Conservation (phyloP, 495 filamentous ascomycete genomes). For the Hyaloscypha variabilis region DNA sequence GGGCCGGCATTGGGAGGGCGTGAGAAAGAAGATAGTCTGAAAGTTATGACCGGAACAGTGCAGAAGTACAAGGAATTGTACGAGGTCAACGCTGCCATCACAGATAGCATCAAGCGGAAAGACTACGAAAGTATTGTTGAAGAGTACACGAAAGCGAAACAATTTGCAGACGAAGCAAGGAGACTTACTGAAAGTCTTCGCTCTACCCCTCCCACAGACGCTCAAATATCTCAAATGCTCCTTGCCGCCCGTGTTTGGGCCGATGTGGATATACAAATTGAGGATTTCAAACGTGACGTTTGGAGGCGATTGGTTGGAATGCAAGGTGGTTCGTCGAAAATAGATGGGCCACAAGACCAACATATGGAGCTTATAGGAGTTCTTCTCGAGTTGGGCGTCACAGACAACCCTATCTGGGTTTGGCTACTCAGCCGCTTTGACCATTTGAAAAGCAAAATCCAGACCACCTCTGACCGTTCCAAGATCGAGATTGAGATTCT, state of each 20-base stretch:
- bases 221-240: slow-evolving; percentile 80
- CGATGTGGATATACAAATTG: slow-evolving; percentile 83
- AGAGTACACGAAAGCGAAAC: slow-evolving; percentile 78
- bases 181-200: slow-evolving; percentile 54
- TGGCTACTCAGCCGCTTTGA: slow-evolving; percentile 91
- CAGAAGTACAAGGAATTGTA: slow-evolving; percentile 80
- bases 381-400: slow-evolving; percentile 86
- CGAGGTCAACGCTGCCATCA: slow-evolving; percentile 74
- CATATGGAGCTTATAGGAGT: slow-evolving; percentile 89
- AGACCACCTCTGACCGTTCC: slow-evolving; percentile 74
- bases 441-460: slow-evolving; percentile 82
- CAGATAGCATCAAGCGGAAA: slow-evolving; percentile 83
- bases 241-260: slow-evolving; percentile 93
- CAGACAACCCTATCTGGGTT: slow-evolving; percentile 93
- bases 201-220: slow-evolving; percentile 61
- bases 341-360: slow-evolving; percentile 62
- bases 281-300: slow-evolving; percentile 82
- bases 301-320: slow-evolving; percentile 76
- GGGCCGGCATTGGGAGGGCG: slow-evolving; percentile 89
- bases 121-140: slow-evolving; percentile 88
- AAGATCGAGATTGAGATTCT: slow-evolving; percentile 91
- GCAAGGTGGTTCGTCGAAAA: slow-evolving; percentile 44
- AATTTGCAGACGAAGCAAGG: slow-evolving; percentile 73
- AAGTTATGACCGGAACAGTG: slow-evolving; percentile 69
- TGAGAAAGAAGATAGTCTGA: slow-evolving; percentile 87